Evolutionary conservation across 192 early-diverging fungal genomes (phyloP), one percentile per base, ranked within the genome.

Genomic region (Podila verticillata): DNA sequence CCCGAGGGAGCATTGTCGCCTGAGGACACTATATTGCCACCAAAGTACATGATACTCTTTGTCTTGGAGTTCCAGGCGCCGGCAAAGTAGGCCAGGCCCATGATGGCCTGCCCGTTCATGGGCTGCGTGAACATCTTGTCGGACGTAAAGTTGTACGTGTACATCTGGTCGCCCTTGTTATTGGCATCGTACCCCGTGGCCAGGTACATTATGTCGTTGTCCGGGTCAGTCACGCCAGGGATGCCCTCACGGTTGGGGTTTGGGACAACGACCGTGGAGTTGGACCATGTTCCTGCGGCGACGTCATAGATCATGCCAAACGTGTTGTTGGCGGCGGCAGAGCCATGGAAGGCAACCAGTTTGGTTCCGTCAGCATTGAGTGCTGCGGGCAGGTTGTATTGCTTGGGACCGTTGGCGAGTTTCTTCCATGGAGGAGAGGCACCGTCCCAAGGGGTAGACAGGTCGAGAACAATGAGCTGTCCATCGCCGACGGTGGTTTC

Each of bases 381-480:
- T 4, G 65, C 65, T 10, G 31, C 49, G 13, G 65, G 65, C 20
- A 22, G n/a, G 22, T 32, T 48, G 30, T 34, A 34, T 19, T 20
- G 24, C 26, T 56, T 66, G 7, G 65, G 65, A 9, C 51, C 65
- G 22, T 35, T 36, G 7, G 48, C 17, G 51, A 66, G 65, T 17
- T 56, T 66, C 29, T 56, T 66, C 65, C 48, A 66, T 9, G 51
- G 17, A 7, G 65, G 51, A 8, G 48, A 7, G 20, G 49, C 17
- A 2, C 20, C 65, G 3, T 19, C 10, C 65, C 65, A 66, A 12
- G 65, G 32, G 12, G 24, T 10, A 22, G 65, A 66, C 15, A 66
- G 65, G n/a, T 66, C 65, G 31, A 66, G 65, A 31, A 57, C 49
- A 15, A 34, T 24, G 28, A 56, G 24, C 32, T 66, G 65, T n/a